Base-by-base conservation (phyloP, 2,329 filamentous ascomycete species). In the Claviceps monticola region DNA sequence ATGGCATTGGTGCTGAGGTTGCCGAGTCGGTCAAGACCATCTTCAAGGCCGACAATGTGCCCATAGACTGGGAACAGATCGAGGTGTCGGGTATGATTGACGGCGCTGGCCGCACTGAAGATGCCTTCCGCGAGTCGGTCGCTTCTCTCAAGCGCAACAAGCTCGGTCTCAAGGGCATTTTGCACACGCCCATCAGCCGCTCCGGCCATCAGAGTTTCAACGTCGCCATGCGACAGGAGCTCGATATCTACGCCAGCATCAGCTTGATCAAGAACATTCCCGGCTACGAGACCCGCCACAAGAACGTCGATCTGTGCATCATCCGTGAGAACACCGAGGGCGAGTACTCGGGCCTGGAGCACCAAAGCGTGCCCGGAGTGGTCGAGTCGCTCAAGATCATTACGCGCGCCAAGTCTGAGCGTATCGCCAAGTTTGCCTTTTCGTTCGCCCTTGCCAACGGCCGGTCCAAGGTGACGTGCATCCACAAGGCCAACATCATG, bases 401-500 rank as follows among this genome's bases (percentile, higher is more conserved):
- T 75, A 98, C 93, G 61, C 88, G 90, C 64, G 89, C 89, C 72
- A 97, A 98, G 81, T 95, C 89, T 52, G 93, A 98, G 83, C 88
- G 93, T 68, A 98, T 98, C 66, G 88, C 91, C 74, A 95, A 95
- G 75, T 98, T 98, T 68, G 93, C 93, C 59, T 97, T 97, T 71
- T 85, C 86, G 68, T 98, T 98, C 66, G 93, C 93, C 54, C 84
- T 97, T 54, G 93, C 93, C 72, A 98, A 98, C 80, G 91, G 94
- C 81, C 83, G 93, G 69, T 91, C 94, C 80, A 97, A 97, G 86
- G 88, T 98, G 53, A 97, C 93, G 60, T 96, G 91, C 77, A 97
- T 98, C 68, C 93, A 98, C 85, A 98, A 98, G 82, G 93, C 93
- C 74, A 98, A 98, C 80, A 98, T 98, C 77, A 98, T 98, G 93